Percentiles rank a stretch among this genome's conserved stretches.
Evolutionary conservation across 345 rosid genomes (phyloP).

Genomic region (Toxicodendron radicans): DNA sequence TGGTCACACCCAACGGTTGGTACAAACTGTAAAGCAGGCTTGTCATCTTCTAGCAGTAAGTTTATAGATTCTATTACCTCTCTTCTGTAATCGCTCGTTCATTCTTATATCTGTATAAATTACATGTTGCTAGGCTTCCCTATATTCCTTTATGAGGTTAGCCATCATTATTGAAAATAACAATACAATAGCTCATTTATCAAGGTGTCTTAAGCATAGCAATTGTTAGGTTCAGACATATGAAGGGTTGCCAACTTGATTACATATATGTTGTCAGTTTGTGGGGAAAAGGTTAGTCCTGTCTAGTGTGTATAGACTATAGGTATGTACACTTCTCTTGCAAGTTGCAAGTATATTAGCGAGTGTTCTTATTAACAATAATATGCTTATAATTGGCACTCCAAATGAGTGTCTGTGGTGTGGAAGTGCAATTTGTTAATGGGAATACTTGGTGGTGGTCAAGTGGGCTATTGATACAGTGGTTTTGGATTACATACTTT

Average conservation of each 20-base stretch:
- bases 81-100: neutral
- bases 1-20: constrained; percentile 17
- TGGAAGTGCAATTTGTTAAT: neutral
- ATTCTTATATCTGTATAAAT: neutral
- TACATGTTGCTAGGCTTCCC: neutral
- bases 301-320: neutral
- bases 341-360: too few species aligned
- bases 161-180: neutral
- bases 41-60: constrained; percentile 35
- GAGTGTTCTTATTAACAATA: neutral
- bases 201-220: neutral
- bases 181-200: neutral
- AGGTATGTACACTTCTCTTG: neutral
- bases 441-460: neutral
- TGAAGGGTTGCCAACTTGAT: neutral
- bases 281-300: neutral
- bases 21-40: constrained; percentile 31
- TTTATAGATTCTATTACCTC: neutral
- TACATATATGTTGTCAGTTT: neutral
- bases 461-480: neutral
- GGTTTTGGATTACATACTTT: neutral
- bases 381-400: neutral
- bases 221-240: neutral
- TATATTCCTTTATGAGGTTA: neutral
- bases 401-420: neutral